Base-by-base conservation (phyloP, 1,139 yeast species). In the Yamadazyma membranifaciens region DNA sequence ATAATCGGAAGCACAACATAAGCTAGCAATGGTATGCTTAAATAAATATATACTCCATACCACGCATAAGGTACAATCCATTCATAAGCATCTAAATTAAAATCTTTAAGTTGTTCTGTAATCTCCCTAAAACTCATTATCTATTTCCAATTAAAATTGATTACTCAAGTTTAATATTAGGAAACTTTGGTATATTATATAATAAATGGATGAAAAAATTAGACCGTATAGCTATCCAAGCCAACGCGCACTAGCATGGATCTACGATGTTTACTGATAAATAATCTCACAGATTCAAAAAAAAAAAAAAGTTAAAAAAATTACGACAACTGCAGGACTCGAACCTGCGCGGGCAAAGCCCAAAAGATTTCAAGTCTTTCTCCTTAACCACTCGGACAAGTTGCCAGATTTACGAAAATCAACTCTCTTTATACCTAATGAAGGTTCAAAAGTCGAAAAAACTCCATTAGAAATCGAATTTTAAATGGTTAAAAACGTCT, bases 331-430 rank as follows among this genome's bases (percentile, higher is more conserved):
- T 69, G 76, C 78, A 71, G 76, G 78, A 70, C 61, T 72, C 78
- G 77, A 71, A 71, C 78, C 76, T 70, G 76, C 76, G 77, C 75
- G 76, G 76, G 76, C 77, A 66, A 55, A 69, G 76, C 76, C 77
- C 77, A 72, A 71, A 68, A 72, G 77, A 70, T 70, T 70, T 71
- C 75, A 64, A 72, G 70, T 71, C 77, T 72, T 68, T 71, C 77
- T 69, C 77, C 76, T 71, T 71, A 71, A 70, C 76, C 77, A 64
- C 76, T 71, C 77, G 76, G 76, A 69, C 77, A 71, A 68, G 75
- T 66, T 69, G 75, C 74, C 75, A 14, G 13, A n/a, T 33, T 33
- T 33, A n/a, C n/a, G n/a, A n/a, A n/a, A n/a, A n/a, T n/a, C n/a
- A n/a, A n/a, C n/a, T n/a, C n/a, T n/a, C n/a, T n/a, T n/a, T n/a